Base-by-base conservation (phyloP, 2,329 filamentous ascomycete species). In the Trematosphaeria pertusa region DNA sequence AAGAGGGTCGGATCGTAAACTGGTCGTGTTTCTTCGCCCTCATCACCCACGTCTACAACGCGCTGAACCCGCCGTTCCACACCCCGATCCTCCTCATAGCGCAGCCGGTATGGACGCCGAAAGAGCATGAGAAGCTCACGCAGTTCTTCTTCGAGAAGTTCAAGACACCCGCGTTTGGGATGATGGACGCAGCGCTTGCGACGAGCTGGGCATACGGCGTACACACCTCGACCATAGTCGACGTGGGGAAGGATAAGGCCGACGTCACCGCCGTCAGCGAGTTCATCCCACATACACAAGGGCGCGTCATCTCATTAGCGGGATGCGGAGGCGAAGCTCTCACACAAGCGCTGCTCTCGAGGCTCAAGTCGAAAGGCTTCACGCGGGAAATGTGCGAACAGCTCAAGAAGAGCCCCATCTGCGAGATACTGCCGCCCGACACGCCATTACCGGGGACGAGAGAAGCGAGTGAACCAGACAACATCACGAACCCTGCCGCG, bases 131-230 rank as follows among this genome's bases (percentile, higher is more conserved):
- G 73, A 83, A 83, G 30, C 87, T 99, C 57, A 89, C 92, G 11
- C 90, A 94, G 54, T 99, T 96, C 77, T 85, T 97, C 56, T 99
- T 99, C 65, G 94, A 99, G 74, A 95, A 94, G 74, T 96, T 96
- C 68, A 94, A 93, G 76, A 94, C 91, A 0, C 94, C 94, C 0
- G 91, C 90, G 0, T 88, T 99, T 40, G 92, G 88, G 61, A 81
- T 97, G 53, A 87, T 99, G 77, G 89, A 97, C 73, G 88, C 91
- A 59, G 92, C 90, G 3, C 76, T 95, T 36, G 92, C 94, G 19
- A 88, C 91, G 1, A 87, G 78, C 47, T 87, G 85, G 64, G 85
- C 94, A 46, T 97, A 95, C 65, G 92, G 91, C 9, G 81, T 91
- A 21, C 81, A 86, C 22, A 91, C 84, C 59, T 87, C 94, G 63